phyloP scores from a whole-genome alignment of 1,139 yeast genomes.

The Debaryomyces singareniensis region DNA sequence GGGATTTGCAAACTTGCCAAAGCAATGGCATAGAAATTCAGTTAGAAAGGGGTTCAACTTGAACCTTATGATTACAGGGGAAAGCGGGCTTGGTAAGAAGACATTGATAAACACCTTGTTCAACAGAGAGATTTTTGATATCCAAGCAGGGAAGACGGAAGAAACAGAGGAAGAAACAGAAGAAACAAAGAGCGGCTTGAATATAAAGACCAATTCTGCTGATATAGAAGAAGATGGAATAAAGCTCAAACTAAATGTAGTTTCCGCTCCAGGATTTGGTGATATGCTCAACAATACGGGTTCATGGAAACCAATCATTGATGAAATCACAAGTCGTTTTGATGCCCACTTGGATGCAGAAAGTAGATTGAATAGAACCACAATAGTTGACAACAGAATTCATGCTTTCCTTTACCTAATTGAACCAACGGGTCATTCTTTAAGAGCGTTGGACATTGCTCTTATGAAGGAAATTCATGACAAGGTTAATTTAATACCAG shows the following conservation, averaged over 20 bases:
- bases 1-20: conserved; percentile 96
- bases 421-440: conserved; percentile 95
- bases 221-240: conserved; percentile 93
- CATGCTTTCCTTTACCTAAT: conserved; percentile 88
- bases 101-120: conserved; percentile 89
- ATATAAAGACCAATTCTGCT: conserved; percentile 61
- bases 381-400: conserved; percentile 67
- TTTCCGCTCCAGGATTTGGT: conserved; percentile 94
- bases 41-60: conserved; percentile 90
- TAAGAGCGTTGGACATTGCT: conserved; percentile 82
- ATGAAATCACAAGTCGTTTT: conserved; percentile 80
- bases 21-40: conserved; percentile 97
- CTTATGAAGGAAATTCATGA: conserved; percentile 86
- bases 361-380: conserved; percentile 75
- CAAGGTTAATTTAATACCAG: conserved; percentile 89
- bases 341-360: conserved; percentile 88
- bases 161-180: conserved; percentile 7
- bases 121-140: conserved; percentile 59
- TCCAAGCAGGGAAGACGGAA: conserved; percentile 12
- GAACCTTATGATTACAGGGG: conserved; percentile 87
- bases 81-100: conserved; percentile 88
- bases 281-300: conserved; percentile 83
- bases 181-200: conserved; percentile 27
- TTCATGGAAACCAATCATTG: conserved; percentile 90
- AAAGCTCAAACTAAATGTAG: conserved; percentile 72